Base-by-base conservation (phyloP, 805 yeast genomes). In the Cyberlindnera samutprakarnensis region DNA sequence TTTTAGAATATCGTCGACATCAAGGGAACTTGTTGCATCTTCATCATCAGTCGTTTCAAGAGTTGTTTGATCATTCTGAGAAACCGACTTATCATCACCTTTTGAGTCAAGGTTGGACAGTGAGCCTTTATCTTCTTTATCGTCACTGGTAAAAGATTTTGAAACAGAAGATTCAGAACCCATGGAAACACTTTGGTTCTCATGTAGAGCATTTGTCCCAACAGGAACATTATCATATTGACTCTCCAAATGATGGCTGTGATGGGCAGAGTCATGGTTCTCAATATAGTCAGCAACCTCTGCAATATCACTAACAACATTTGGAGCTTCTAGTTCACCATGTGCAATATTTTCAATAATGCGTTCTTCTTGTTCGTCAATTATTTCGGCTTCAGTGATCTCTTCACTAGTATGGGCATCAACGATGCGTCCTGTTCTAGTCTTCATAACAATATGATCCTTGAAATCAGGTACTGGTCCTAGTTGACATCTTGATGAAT, bases 351-450 rank as follows among this genome's bases (percentile, higher is more conserved):
- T 27, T 11, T 36, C 35, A 16, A 54, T 37, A n/a, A 38, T 13
- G n/a, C 28, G 24, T n/a, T 44, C 42, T 23, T 51, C 53, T 15
- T 37, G 28, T 2, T 31, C 38, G 9, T 42, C 49, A 11, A 33
- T 41, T 7, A 31, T 34, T n/a, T 44, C 38, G 5, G 54, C 59
- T 7, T 30, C 31, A 16, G 30, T 32, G 7, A 50, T 33, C 15
- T 51, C 53, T 5, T 39, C 42, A 5, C 40, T 45, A 2, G 54
- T 43, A 16, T 39, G 44, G 4, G 56, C 59, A 23, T 57, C 59
- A 30, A 55, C 30, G 11, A 46, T 38, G 4, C 39, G 42, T 3
- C 60, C 60, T 30, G 59, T 55, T 31, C 59, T 35, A 2, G 57
- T 55, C 27, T 42, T 42, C 53, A 53, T 53, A 4, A 47, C 36